Percentiles rank a stretch among this genome's conserved stretches.
phyloP scores from a whole-genome alignment of 805 yeast genomes.

The Kodamaea hsintzibuensis region DNA sequence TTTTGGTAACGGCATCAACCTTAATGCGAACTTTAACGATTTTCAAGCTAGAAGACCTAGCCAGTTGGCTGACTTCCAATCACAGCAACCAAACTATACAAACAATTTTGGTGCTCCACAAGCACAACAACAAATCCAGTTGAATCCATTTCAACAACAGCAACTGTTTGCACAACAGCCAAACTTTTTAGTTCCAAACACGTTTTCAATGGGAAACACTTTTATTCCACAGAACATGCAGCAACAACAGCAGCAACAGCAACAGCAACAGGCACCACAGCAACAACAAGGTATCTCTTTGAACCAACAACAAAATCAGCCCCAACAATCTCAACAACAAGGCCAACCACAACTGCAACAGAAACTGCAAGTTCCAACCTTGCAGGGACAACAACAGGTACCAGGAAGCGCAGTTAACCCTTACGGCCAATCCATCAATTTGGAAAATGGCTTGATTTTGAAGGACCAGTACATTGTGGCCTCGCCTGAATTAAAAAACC shows the following conservation, averaged over 20 bases:
- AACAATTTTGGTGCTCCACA: conserved; percentile 1
- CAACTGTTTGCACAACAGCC: conserved; percentile 9
- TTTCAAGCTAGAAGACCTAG: conserved; percentile 46
- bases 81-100: conserved; percentile 11
- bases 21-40: conserved; percentile 36
- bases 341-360: conserved; percentile 6
- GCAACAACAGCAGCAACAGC: conserved; percentile 7
- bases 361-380: background rate
- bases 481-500: conserved; percentile 53
- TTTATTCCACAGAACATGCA: conserved; percentile 16
- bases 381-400: background rate
- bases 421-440: conserved; percentile 27
- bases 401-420: background rate
- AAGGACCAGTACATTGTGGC: conserved; percentile 59
- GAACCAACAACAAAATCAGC: background rate
- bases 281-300: background rate
- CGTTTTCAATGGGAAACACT: conserved; percentile 6
- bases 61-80: conserved; percentile 36
- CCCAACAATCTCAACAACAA: background rate
- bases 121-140: conserved; percentile 5
- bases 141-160: conserved; percentile 11
- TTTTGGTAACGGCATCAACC: conserved; percentile 28
- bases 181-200: conserved; percentile 7
- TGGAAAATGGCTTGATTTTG: conserved; percentile 65
- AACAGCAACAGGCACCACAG: background rate